These are phyloP conservation scores for Russula abietina DNA, from an alignment of 768 basidiomycete species.

Conservation along the genomic window DNA sequence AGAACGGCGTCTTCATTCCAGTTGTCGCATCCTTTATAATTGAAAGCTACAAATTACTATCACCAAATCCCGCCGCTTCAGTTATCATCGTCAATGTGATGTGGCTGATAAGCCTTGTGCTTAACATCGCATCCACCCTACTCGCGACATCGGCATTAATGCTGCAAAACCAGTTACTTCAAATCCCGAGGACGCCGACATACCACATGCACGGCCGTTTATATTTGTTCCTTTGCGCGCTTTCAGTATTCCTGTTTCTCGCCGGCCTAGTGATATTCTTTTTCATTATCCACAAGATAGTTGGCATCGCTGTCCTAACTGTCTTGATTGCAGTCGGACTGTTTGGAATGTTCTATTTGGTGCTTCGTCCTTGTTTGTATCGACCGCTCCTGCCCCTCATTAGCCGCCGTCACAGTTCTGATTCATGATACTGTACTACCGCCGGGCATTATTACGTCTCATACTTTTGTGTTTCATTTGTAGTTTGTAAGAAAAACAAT, in stretches of 20 bases:
- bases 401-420: too few species aligned
- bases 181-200: slow-evolving; percentile 6
- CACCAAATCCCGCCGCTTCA: neutral
- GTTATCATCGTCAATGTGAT: slow-evolving; percentile 12
- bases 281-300: slow-evolving; percentile 26
- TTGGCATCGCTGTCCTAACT: slow-evolving; percentile 1
- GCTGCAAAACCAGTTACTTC: slow-evolving; percentile 16
- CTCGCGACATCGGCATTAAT: slow-evolving; percentile 8
- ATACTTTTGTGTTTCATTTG: too few species aligned
- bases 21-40: slow-evolving; percentile 24
- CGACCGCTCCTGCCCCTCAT: slow-evolving; percentile 1
- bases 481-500: too few species aligned
- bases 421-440: too few species aligned
- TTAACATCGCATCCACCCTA: slow-evolving; percentile 17
- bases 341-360: neutral
- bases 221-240: slow-evolving; percentile 33
- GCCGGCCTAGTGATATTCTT: slow-evolving; percentile 43
- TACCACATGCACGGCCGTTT: slow-evolving; percentile 37
- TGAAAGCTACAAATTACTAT: slow-evolving; percentile 21
- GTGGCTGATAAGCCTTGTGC: slow-evolving; percentile 19
- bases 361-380: neutral
- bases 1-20: slow-evolving; percentile 26
- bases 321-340: slow-evolving; percentile 1
- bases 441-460: too few species aligned
- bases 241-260: slow-evolving; percentile 45